These are phyloP conservation scores for Oenanthe javanica DNA, from an alignment of 140 eudicot species.

Conservation along the genomic window DNA sequence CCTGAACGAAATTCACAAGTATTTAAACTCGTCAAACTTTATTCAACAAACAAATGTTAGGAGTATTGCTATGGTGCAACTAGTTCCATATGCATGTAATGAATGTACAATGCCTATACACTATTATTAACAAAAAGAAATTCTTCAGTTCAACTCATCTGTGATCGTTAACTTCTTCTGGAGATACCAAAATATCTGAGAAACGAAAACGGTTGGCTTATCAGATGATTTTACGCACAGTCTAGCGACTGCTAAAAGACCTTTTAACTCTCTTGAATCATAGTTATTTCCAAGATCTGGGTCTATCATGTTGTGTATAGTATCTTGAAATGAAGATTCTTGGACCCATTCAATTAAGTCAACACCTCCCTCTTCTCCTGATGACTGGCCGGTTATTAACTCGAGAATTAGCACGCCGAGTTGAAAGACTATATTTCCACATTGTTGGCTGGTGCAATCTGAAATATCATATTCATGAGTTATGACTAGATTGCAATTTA, in stretches of 20 bases:
- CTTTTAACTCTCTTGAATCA: conserved; percentile 53
- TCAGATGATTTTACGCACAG: conserved; percentile 58
- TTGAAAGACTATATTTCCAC: conserved; percentile 50
- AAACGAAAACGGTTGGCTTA: conserved; percentile 43
- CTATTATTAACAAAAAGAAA: background rate
- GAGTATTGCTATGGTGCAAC: background rate
- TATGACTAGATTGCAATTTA: background rate
- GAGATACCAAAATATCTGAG: conserved; percentile 69
- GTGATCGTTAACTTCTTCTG: conserved; percentile 49
- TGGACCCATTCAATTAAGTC: conserved; percentile 72
- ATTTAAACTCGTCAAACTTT: background rate
- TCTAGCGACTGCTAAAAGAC: conserved; percentile 69
- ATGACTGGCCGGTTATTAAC: conserved; percentile 81
- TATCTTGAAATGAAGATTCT: conserved; percentile 38
- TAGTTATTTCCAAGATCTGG: conserved; percentile 81
- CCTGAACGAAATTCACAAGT: background rate
- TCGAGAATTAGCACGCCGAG: conserved; percentile 77
- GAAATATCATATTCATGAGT: conserved; percentile 5
- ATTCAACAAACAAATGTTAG: background rate
- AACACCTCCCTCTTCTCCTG: conserved; percentile 45
- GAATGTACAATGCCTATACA: background rate
- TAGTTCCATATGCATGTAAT: background rate
- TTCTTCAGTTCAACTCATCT: conserved; percentile 1
- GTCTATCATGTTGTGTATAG: conserved; percentile 71
- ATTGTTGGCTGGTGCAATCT: conserved; percentile 34